Evolutionary conservation across 441 rosid species (phyloP).

Genomic region (Jatropha podagrica): DNA sequence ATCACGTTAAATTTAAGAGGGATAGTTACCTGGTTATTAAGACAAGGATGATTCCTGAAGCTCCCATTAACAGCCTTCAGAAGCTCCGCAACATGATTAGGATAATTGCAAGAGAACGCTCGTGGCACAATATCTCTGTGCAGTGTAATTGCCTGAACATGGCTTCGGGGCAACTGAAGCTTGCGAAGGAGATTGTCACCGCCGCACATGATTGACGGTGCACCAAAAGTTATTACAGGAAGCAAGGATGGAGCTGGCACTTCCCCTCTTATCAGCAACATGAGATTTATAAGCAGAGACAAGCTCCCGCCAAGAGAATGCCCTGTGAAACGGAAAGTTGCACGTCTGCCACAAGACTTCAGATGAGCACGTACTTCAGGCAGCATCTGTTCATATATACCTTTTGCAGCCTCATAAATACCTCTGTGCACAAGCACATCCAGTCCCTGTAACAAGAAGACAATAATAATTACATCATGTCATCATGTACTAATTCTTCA

Average conservation of each 20-base stretch:
- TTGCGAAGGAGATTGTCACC: slow-evolving; percentile 74
- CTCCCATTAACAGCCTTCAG: slow-evolving; percentile 86
- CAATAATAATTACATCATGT: not conserved
- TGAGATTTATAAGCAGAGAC: slow-evolving; percentile 75
- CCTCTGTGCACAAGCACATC: slow-evolving; percentile 88
- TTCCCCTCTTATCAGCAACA: slow-evolving; percentile 79
- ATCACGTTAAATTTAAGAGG: not conserved
- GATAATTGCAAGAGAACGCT: slow-evolving; percentile 90
- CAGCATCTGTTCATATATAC: slow-evolving; percentile 88
- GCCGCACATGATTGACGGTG: slow-evolving; percentile 90
- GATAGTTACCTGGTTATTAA: slow-evolving; percentile 64
- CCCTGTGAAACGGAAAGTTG: slow-evolving; percentile 86
- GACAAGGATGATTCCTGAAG: slow-evolving; percentile 89
- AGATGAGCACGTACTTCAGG: slow-evolving; percentile 79
- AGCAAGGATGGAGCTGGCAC: slow-evolving; percentile 75
- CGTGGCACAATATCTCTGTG: slow-evolving; percentile 97
- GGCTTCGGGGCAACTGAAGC: slow-evolving; percentile 77
- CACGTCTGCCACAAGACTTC: slow-evolving; percentile 45
- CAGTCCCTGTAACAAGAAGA: slow-evolving; percentile 52
- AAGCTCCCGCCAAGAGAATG: slow-evolving; percentile 98
- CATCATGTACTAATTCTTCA: slow-evolving; percentile 5
- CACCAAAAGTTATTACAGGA: slow-evolving; percentile 88
- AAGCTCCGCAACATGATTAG: slow-evolving; percentile 76
- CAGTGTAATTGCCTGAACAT: slow-evolving; percentile 76
- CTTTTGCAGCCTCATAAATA: slow-evolving; percentile 97